Conservation (phyloP, 2,329 filamentous ascomycete species). For the Purpureocillium takamizusanense region DNA sequence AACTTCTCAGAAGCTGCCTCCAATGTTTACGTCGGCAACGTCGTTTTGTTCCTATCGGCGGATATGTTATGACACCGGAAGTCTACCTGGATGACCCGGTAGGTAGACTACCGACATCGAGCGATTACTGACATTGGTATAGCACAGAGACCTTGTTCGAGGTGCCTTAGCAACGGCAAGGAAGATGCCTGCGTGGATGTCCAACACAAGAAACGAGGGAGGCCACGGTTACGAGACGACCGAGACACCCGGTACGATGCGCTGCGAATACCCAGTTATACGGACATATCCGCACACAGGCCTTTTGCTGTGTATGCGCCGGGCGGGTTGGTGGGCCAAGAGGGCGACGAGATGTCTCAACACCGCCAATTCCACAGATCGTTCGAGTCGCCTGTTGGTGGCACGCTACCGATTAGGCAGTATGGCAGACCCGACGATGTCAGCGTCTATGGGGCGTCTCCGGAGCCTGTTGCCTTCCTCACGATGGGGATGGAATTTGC, state of each 20-base stretch:
- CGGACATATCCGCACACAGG: conserved; percentile 37
- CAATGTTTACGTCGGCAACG: too few species aligned
- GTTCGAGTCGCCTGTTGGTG: conserved; percentile 44
- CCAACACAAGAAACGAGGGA: conserved; percentile 76
- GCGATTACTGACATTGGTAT: conserved; percentile 5
- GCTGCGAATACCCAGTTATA: conserved; percentile 33
- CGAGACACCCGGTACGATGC: conserved; percentile 50
- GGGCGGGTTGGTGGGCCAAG: conserved; percentile 29
- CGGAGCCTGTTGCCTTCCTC: conserved; percentile 48
- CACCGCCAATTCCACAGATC: conserved; percentile 40
- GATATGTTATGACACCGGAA: too few species aligned
- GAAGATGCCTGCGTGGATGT: conserved; percentile 75
- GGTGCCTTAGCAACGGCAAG: conserved; percentile 71
- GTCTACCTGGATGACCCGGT: too few species aligned
- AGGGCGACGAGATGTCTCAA: conserved; percentile 37
- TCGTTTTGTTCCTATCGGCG: too few species aligned
- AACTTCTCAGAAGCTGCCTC: too few species aligned
- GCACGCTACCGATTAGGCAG: conserved; percentile 33
- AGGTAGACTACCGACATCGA: too few species aligned
- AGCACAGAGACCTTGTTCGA: conserved; percentile 70
- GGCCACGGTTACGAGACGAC: conserved; percentile 69
- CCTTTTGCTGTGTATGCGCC: conserved; percentile 43
- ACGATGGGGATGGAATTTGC: conserved; percentile 50
- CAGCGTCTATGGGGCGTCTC: conserved; percentile 36
- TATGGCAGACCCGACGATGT: conserved; percentile 45